Evolutionary conservation across 2,329 filamentous ascomycete genomes (phyloP).

Genomic region (Aspergillus hiratsukae): DNA sequence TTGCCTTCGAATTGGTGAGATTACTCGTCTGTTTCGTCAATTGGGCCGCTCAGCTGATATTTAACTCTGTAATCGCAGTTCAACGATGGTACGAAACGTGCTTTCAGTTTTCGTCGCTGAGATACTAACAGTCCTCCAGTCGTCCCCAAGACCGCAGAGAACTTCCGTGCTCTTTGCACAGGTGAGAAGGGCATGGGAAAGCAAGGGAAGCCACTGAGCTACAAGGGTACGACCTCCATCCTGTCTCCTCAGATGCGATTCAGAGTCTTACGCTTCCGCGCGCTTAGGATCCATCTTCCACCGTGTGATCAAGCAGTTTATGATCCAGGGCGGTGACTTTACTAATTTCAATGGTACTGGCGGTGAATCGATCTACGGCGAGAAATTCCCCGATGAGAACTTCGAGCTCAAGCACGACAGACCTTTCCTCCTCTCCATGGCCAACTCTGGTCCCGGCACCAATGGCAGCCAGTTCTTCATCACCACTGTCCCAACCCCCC

Average conservation of each 20-base stretch:
- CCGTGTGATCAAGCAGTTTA: slow-evolving; percentile 96
- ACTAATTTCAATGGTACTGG: slow-evolving; percentile 91
- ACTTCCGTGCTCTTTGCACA: slow-evolving; percentile 91
- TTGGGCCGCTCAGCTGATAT: not conserved
- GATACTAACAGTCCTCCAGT: slow-evolving; percentile 54
- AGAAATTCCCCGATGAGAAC: slow-evolving; percentile 96
- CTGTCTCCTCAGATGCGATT: not conserved
- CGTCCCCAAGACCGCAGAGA: slow-evolving; percentile 92
- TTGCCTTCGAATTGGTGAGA: slow-evolving; percentile 77
- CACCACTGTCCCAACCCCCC: slow-evolving; percentile 90
- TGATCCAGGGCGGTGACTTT: slow-evolving; percentile 98
- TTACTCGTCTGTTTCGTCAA: slow-evolving; percentile 9
- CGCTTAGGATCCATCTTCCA: slow-evolving; percentile 73
- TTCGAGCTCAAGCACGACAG: slow-evolving; percentile 88
- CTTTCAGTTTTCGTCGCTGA: not conserved
- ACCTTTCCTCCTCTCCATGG: slow-evolving; percentile 94
- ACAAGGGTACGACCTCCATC: slow-evolving; percentile 57
- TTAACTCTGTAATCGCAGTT: slow-evolving; percentile 31
- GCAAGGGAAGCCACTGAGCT: slow-evolving; percentile 79
- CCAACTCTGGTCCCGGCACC: slow-evolving; percentile 90
- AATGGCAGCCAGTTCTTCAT: slow-evolving; percentile 99
- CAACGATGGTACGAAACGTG: slow-evolving; percentile 42
- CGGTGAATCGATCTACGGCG: slow-evolving; percentile 94
- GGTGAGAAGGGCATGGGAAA: slow-evolving; percentile 87
- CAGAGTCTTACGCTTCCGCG: slow-evolving; percentile 1